These are phyloP conservation scores for Westerdykella sp. DNA, from an alignment of 2,329 filamentous ascomycete genomes.

Conservation along the genomic window DNA sequence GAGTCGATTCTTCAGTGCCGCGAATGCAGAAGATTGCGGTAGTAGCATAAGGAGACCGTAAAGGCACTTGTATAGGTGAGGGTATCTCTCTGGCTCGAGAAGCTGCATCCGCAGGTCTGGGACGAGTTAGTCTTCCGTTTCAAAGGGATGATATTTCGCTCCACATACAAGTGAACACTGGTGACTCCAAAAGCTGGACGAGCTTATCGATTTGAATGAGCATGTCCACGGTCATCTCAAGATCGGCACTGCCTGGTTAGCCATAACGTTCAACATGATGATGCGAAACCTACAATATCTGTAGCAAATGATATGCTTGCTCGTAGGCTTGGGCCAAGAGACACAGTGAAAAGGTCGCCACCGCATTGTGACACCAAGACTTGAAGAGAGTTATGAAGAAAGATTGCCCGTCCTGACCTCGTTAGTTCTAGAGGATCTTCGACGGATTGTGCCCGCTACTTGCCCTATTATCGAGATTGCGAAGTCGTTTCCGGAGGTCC, in stretches of 20 bases:
- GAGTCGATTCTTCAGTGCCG: conserved; percentile 88
- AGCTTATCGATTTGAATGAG: conserved; percentile 98
- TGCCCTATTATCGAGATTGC: conserved; percentile 83
- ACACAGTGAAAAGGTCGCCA: conserved; percentile 93
- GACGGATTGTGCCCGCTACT: conserved; percentile 1
- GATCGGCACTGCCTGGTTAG: conserved; percentile 63
- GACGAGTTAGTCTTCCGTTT: conserved; percentile 9
- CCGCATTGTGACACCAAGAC: conserved; percentile 97
- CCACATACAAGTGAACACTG: conserved; percentile 85
- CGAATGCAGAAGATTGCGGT: conserved; percentile 96
- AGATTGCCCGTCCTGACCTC: conserved; percentile 72
- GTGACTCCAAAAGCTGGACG: conserved; percentile 91
- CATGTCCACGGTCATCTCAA: conserved; percentile 98
- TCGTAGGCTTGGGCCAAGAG: conserved; percentile 95
- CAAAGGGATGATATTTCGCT: neutral
- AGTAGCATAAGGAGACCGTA: conserved; percentile 96
- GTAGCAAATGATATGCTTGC: conserved; percentile 90
- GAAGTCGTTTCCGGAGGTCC: conserved; percentile 80
- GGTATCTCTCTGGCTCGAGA: conserved; percentile 89
- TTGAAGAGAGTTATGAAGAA: conserved; percentile 93
- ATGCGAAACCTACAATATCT: conserved; percentile 70
- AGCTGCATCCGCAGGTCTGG: conserved; percentile 88
- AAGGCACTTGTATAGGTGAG: conserved; percentile 93
- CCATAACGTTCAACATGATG: conserved; percentile 5
- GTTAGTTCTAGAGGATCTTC: conserved; percentile 10